Evolutionary conservation across 805 yeast genomes (phyloP).

Genomic region (Cyberlindnera lachancei): DNA sequence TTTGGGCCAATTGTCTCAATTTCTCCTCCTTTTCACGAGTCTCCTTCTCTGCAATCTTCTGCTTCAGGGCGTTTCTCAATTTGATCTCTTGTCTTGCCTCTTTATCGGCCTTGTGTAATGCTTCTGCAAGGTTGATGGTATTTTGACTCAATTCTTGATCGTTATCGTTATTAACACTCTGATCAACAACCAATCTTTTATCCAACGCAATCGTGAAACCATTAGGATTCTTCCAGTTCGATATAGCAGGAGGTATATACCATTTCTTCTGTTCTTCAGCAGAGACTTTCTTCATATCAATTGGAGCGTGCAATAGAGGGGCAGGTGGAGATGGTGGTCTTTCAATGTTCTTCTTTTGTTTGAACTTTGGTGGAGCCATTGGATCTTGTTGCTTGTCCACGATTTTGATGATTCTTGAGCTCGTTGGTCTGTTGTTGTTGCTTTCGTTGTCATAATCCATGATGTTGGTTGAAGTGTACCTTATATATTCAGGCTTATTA

Average conservation of each 20-base stretch:
- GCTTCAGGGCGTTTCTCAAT: constrained; percentile 41
- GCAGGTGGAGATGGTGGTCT: constrained; percentile 68
- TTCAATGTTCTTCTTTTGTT: constrained; percentile 61
- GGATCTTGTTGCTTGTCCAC: constrained; percentile 73
- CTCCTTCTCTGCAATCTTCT: constrained; percentile 42
- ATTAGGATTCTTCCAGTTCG: constrained; percentile 93
- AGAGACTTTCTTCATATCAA: constrained; percentile 40
- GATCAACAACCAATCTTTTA: constrained; percentile 53
- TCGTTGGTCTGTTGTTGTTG: constrained; percentile 23
- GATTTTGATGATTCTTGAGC: constrained; percentile 50
- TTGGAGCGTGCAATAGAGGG: constrained; percentile 50
- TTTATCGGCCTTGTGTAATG: constrained; percentile 62
- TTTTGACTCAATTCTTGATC: constrained; percentile 42
- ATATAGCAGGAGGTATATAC: constrained; percentile 85
- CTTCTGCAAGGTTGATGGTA: constrained; percentile 57
- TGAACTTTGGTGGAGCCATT: constrained; percentile 73
- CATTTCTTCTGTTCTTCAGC: constrained; percentile 72
- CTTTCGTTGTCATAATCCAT: too few relatives aligned
- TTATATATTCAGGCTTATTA: constrained; percentile 35
- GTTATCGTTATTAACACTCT: constrained; percentile 23
- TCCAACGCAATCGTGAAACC: constrained; percentile 82
- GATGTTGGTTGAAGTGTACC: constrained; percentile 36
- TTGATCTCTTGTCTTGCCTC: constrained; percentile 51
- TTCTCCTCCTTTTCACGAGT: constrained; percentile 42
- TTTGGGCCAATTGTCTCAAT: constrained; percentile 41